Percentiles rank a stretch among this genome's conserved stretches.
phyloP scores from a whole-genome alignment of 108 stramenopile species.

The Fragilaria crotonensis region DNA sequence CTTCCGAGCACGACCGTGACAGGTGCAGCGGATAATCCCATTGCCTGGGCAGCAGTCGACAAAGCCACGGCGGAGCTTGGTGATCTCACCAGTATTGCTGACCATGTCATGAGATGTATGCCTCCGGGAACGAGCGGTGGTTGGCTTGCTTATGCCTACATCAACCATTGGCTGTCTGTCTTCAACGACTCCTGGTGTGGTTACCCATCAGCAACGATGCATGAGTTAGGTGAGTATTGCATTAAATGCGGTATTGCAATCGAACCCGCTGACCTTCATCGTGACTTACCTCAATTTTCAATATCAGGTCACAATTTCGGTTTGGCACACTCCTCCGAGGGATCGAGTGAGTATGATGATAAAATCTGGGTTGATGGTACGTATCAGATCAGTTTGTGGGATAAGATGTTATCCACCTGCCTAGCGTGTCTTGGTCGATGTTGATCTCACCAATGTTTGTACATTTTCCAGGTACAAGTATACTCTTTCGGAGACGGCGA shows the following conservation, averaged over 20 bases:
- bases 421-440: no score
- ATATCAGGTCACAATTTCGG: constrained; percentile 9
- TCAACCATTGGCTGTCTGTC: constrained; percentile 27
- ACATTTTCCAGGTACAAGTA: constrained; percentile 5
- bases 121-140: constrained; percentile 31
- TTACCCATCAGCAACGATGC: no score
- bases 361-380: not conserved
- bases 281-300: not conserved
- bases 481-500: constrained; percentile 9
- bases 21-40: constrained; percentile 6
- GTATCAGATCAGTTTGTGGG: no score
- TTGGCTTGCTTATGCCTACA: constrained; percentile 29
- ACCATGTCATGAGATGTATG: constrained; percentile 35
- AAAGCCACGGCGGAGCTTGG: constrained; percentile 13
- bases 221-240: constrained; percentile 16
- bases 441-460: not conserved
- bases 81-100: constrained; percentile 7
- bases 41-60: constrained; percentile 16
- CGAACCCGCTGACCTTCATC: not conserved
- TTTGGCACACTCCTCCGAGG: constrained; percentile 24
- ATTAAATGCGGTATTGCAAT: not conserved
- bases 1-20: constrained; percentile 6
- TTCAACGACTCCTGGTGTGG: no score
- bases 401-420: no score
- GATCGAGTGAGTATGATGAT: constrained; percentile 42